Conservation (phyloP, 179 eudicot species). For the Silene noctiflora region DNA sequence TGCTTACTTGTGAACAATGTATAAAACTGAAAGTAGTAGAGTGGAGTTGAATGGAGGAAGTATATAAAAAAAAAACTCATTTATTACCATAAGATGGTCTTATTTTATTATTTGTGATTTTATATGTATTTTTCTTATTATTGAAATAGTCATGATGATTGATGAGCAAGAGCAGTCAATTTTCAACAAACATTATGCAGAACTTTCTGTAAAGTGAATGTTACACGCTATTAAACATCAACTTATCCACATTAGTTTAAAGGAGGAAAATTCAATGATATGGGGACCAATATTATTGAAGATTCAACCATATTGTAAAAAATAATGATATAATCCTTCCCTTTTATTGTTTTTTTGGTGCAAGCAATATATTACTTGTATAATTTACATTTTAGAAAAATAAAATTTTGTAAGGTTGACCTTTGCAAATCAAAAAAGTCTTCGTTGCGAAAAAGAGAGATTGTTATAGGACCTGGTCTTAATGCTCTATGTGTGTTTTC, state of each 20-base stretch:
- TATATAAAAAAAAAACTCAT: too few relatives aligned
- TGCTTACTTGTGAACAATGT: too few relatives aligned
- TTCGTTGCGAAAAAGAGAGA: slow-evolving; percentile 3
- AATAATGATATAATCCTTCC: neutral
- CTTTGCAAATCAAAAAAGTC: slow-evolving; percentile 11
- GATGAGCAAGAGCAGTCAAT: neutral
- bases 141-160: neutral
- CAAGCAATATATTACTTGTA: neutral
- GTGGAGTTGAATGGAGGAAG: too few relatives aligned
- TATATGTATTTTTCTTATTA: too few relatives aligned
- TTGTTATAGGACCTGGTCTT: slow-evolving; percentile 12
- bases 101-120: too few relatives aligned
- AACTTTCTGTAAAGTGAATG: neutral
- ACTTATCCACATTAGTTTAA: neutral
- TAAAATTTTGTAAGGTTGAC: slow-evolving; percentile 7
- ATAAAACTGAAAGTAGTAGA: too few relatives aligned
- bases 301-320: slow-evolving; percentile 5
- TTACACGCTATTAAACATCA: neutral
- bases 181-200: neutral
- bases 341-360: neutral
- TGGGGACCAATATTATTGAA: slow-evolving; percentile 22
- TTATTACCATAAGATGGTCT: too few relatives aligned
- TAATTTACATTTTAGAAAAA: neutral
- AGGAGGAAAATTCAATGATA: neutral
- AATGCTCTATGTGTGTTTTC: neutral